These are phyloP conservation scores for Biscogniauxia mediterranea DNA, from an alignment of 2,329 filamentous ascomycete genomes.

Conservation along the genomic window DNA sequence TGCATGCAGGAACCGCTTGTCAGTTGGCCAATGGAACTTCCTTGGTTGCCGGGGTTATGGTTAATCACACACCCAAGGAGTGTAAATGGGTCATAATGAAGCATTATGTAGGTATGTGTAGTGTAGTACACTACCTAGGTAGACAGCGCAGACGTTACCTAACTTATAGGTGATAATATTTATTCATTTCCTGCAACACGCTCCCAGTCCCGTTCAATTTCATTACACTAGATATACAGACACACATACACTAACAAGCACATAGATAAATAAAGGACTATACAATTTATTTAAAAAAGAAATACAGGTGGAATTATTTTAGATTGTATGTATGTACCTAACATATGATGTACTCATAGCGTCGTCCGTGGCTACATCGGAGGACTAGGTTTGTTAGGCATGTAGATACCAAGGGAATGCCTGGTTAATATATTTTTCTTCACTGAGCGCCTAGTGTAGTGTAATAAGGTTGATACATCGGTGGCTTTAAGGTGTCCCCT, in stretches of 20 bases:
- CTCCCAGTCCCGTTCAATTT: no score
- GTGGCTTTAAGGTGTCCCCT: not conserved
- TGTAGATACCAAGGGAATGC: not conserved
- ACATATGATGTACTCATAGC: no score
- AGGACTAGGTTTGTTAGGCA: no score
- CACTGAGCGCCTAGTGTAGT: not conserved
- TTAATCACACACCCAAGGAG: not conserved
- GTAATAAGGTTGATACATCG: not conserved
- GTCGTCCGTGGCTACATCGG: no score
- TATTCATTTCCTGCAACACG: conserved; percentile 1
- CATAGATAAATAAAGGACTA: no score
- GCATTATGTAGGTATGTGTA: not conserved
- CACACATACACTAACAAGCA: no score
- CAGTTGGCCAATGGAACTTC: not conserved
- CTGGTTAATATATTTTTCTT: not conserved
- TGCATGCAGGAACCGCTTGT: not conserved
- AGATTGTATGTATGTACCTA: no score
- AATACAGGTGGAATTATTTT: no score
- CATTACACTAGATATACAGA: not conserved
- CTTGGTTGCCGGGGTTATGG: not conserved
- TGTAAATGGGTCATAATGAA: no score
- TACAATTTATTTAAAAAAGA: no score
- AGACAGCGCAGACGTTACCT: no score
- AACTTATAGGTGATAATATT: not conserved
- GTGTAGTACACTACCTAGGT: no score